phyloP scores from a whole-genome alignment of 179 eudicot genomes.

The Sideroxylon spinosum region DNA sequence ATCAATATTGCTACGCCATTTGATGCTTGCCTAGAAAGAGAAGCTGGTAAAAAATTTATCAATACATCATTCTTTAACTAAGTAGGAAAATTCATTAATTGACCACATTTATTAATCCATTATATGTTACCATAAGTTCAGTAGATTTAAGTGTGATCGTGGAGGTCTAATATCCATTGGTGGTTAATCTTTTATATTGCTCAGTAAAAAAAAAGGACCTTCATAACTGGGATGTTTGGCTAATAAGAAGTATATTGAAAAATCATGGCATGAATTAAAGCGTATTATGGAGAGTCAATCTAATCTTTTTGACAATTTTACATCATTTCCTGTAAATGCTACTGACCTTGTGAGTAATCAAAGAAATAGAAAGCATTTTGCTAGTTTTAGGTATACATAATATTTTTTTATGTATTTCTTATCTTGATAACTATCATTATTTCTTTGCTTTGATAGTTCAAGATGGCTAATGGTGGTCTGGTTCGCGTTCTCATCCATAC shows the following conservation, averaged over 20 bases:
- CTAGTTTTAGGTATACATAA: not conserved
- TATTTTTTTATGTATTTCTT: not conserved
- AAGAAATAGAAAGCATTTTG: not conserved
- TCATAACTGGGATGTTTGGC: not conserved
- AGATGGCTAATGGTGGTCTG: slow-evolving; percentile 40
- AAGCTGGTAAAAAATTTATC: not conserved
- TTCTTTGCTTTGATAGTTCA: slow-evolving; percentile 23
- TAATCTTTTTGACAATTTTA: not conserved
- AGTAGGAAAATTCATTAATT: not conserved
- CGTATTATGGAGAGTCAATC: too few species aligned
- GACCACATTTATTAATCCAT: too few species aligned
- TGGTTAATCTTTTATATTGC: not conserved
- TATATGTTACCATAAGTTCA: not conserved
- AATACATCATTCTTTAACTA: not conserved
- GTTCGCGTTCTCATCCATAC: slow-evolving; percentile 41
- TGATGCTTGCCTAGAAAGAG: not conserved
- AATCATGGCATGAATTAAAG: not conserved
- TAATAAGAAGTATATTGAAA: not conserved
- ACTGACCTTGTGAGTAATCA: not conserved
- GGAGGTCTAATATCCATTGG: not conserved
- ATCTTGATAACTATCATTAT: not conserved
- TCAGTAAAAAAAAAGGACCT: not conserved
- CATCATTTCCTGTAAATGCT: not conserved
- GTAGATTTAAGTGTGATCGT: not conserved
- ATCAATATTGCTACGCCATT: not conserved